These are phyloP conservation scores for Debaryomyces tyrocola DNA, from an alignment of 805 yeast genomes.

Conservation along the genomic window DNA sequence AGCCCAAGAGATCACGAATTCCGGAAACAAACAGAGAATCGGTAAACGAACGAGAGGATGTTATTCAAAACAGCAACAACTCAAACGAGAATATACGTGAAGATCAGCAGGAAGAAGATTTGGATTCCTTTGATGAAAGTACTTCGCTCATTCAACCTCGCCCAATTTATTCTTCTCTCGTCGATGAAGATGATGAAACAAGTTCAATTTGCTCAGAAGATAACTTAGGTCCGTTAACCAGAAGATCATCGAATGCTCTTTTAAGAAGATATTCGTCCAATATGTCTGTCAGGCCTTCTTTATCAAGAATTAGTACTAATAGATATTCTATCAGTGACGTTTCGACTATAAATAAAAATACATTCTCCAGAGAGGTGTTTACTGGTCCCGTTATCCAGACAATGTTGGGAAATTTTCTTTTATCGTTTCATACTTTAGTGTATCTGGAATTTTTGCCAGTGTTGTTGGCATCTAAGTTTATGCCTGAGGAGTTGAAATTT, in stretches of 20 bases:
- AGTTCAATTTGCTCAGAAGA: conserved; percentile 6
- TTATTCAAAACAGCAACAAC: background rate
- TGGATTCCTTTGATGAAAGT: background rate
- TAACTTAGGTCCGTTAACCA: conserved; percentile 10
- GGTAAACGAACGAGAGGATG: background rate
- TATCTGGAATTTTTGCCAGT: conserved; percentile 58
- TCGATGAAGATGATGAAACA: conserved; percentile 9
- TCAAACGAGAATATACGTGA: conserved; percentile 2
- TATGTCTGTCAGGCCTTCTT: conserved; percentile 5
- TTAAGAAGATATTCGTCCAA: conserved; percentile 17
- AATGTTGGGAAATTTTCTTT: conserved; percentile 37
- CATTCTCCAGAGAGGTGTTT: conserved; percentile 20
- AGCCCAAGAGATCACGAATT: background rate
- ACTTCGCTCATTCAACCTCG: conserved; percentile 2
- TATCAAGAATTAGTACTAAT: conserved; percentile 4
- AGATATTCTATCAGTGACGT: conserved; percentile 2
- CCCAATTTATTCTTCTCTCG: conserved; percentile 1
- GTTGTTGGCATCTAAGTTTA: conserved; percentile 41
- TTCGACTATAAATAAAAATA: conserved; percentile 8
- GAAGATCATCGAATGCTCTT: conserved; percentile 20
- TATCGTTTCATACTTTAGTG: conserved; percentile 49
- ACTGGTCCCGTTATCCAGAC: conserved; percentile 30
- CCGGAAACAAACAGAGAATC: background rate
- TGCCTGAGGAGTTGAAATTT: conserved; percentile 32
- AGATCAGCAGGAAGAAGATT: conserved; percentile 13